phyloP scores from a whole-genome alignment of 495 filamentous ascomycete genomes.

The Penicillium steckii region DNA sequence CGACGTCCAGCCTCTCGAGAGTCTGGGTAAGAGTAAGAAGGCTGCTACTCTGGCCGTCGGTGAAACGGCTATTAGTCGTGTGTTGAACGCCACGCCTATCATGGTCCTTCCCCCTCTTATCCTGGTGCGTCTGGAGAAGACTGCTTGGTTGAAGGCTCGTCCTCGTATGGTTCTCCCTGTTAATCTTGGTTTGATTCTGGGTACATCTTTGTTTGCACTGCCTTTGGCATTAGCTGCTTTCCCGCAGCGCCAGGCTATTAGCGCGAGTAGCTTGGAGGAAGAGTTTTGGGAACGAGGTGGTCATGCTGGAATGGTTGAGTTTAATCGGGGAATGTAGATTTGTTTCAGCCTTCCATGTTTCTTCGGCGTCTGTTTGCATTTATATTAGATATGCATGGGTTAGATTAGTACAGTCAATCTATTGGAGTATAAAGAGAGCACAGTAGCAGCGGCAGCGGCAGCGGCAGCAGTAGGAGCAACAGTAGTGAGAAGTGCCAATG shows the following conservation, averaged over 20 bases:
- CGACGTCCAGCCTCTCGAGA: constrained; percentile 49
- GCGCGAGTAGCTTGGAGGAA: constrained; percentile 68
- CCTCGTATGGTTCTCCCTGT: constrained; percentile 73
- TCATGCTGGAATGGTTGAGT: constrained; percentile 73
- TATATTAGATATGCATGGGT: not conserved
- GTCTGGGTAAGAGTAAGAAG: constrained; percentile 79
- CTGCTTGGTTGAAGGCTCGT: constrained; percentile 68
- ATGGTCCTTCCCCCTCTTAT: constrained; percentile 92
- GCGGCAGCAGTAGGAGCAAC: too few relatives aligned
- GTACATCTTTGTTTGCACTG: constrained; percentile 78
- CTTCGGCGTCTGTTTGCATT: not conserved
- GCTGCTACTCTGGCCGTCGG: constrained; percentile 86
- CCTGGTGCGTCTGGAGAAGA: constrained; percentile 77
- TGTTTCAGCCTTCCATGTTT: not conserved
- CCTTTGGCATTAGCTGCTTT: constrained; percentile 80
- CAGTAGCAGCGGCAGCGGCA: not conserved
- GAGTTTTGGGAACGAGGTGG: constrained; percentile 82
- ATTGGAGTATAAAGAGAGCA: too few relatives aligned
- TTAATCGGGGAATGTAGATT: constrained; percentile 82
- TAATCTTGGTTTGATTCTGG: constrained; percentile 79
- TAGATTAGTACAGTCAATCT: too few relatives aligned
- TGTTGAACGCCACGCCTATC: constrained; percentile 91
- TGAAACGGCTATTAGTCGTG: constrained; percentile 85
- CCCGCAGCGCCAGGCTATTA: constrained; percentile 81
- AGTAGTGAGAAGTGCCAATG: too few relatives aligned